Evolutionary conservation across 495 filamentous ascomycete genomes (phyloP).

Genomic region (Sporormia fimetaria): DNA sequence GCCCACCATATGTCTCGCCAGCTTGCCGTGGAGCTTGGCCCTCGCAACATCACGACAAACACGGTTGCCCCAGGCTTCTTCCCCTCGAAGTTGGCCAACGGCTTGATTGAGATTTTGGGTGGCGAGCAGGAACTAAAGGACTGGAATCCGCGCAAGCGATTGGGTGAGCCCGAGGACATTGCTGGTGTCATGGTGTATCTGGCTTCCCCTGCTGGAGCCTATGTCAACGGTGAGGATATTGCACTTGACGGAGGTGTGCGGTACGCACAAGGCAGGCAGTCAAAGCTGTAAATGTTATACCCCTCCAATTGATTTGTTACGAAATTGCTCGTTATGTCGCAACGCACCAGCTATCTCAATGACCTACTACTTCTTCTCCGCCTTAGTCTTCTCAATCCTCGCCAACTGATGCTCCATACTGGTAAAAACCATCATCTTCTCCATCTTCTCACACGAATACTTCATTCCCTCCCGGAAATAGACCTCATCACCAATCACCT

Average conservation of each 20-base stretch:
- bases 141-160: constrained; percentile 30
- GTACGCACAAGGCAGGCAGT: constrained; percentile 15
- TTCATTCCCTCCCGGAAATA: constrained; percentile 22
- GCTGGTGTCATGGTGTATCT: constrained; percentile 35
- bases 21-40: constrained; percentile 36
- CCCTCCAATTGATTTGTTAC: background rate
- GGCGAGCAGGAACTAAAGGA: constrained; percentile 27
- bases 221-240: constrained; percentile 32
- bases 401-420: constrained; percentile 22
- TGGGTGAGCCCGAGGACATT: constrained; percentile 37
- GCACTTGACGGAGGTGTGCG: constrained; percentile 27
- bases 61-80: constrained; percentile 37
- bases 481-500: constrained; percentile 24
- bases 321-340: background rate
- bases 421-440: constrained; percentile 25
- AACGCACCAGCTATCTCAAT: no score
- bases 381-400: constrained; percentile 20
- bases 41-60: constrained; percentile 35
- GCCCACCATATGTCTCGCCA: constrained; percentile 35
- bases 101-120: constrained; percentile 34
- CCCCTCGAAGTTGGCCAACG: constrained; percentile 36
- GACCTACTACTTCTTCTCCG: background rate
- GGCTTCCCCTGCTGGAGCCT: constrained; percentile 29
- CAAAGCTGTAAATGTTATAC: constrained; percentile 10
- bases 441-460: constrained; percentile 28